Percentiles rank a stretch among this genome's conserved stretches.
These are phyloP conservation scores for Calocera cornea DNA, from an alignment of 768 basidiomycete species.

Conservation along the genomic window DNA sequence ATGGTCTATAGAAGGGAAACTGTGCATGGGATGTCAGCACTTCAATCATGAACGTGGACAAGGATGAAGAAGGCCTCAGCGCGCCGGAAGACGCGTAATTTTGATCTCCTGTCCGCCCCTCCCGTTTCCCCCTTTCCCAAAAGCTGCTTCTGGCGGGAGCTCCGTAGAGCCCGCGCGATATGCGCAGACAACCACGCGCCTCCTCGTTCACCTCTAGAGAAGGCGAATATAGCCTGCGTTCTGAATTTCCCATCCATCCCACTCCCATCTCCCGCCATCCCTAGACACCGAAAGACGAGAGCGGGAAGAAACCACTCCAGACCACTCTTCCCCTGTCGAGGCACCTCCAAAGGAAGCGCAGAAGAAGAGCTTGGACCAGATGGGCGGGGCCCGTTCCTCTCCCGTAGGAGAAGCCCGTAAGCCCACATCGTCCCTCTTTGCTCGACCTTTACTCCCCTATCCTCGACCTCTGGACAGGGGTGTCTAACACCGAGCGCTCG, in stretches of 20 bases:
- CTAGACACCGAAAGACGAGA: not conserved
- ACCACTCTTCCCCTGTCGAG: not conserved
- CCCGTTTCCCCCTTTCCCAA: not conserved
- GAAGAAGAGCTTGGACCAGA: not conserved
- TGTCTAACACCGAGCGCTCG: slow-evolving; percentile 6
- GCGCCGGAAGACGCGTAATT: not conserved
- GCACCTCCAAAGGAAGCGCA: not conserved
- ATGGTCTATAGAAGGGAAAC: not conserved
- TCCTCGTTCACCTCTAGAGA: not conserved
- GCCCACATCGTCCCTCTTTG: not conserved
- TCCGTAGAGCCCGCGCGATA: not conserved
- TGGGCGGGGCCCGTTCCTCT: slow-evolving; percentile 3
- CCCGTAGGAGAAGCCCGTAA: not conserved
- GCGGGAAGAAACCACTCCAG: slow-evolving; percentile 1
- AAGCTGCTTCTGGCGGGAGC: not conserved
- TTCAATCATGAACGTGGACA: not conserved
- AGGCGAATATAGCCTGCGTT: not conserved
- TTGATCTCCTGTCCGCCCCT: not conserved
- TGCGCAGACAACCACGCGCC: not conserved
- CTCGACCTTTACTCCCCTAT: slow-evolving; percentile 5
- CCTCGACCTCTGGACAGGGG: slow-evolving; percentile 1
- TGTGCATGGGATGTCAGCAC: not conserved
- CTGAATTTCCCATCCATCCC: not conserved
- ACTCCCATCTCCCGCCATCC: not conserved
- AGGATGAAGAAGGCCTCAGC: not conserved